A percentile compares a stretch with the other conserved stretches of the same genome.
phyloP scores from a whole-genome alignment of 2,329 filamentous ascomycete species.

The Ceratocystis variospora region DNA sequence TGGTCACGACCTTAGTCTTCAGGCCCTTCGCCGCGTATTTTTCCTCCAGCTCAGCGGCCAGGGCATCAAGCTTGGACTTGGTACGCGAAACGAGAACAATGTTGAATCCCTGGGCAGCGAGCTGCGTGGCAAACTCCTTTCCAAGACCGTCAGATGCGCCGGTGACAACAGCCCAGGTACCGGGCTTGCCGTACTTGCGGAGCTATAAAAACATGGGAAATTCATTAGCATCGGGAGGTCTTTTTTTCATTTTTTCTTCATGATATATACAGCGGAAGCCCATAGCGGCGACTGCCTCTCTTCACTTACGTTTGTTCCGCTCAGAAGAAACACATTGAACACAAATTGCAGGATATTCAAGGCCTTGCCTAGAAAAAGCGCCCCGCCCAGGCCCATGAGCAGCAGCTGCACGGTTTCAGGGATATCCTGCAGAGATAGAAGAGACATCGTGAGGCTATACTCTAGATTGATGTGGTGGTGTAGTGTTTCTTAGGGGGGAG shows the following conservation, averaged over 20 bases:
- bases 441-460: neutral
- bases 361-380: conserved; percentile 43
- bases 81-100: conserved; percentile 90
- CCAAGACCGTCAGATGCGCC: conserved; percentile 93
- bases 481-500: neutral
- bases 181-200: conserved; percentile 76
- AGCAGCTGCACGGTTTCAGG: conserved; percentile 34
- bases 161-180: conserved; percentile 87
- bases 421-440: conserved; percentile 22
- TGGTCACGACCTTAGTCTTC: conserved; percentile 65
- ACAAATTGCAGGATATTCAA: conserved; percentile 48
- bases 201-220: conserved; percentile 41
- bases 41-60: conserved; percentile 60
- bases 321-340: conserved; percentile 54
- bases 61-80: conserved; percentile 69
- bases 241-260: neutral
- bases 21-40: conserved; percentile 50
- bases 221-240: neutral
- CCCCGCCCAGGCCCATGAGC: conserved; percentile 42
- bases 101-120: conserved; percentile 87
- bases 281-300: neutral
- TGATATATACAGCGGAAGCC: no score
- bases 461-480: neutral
- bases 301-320: conserved; percentile 44
- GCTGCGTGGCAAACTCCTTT: conserved; percentile 86